phyloP scores from a whole-genome alignment of 495 filamentous ascomycete genomes.

The Lindgomyces ingoldianus region DNA sequence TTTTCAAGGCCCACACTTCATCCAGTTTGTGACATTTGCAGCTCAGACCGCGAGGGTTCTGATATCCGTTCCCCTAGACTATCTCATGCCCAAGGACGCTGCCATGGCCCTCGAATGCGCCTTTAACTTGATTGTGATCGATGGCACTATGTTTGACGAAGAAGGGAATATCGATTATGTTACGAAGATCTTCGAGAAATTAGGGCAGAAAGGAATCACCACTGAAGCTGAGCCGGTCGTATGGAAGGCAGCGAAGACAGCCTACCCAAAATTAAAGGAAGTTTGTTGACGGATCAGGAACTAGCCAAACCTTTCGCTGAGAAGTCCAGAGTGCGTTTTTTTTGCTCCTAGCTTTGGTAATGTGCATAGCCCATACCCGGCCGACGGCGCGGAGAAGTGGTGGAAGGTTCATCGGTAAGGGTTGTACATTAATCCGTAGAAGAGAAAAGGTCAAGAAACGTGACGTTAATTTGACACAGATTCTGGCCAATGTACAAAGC shows the following conservation, averaged over 20 bases:
- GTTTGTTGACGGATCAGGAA: conserved; percentile 3
- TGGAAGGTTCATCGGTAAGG: conserved; percentile 11
- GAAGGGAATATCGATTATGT: conserved; percentile 14
- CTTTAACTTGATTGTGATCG: conserved; percentile 81
- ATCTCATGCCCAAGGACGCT: conserved; percentile 60
- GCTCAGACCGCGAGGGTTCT: conserved; percentile 66
- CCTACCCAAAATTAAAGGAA: conserved; percentile 11
- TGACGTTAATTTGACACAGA: background rate
- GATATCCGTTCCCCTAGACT: conserved; percentile 73
- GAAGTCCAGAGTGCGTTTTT: conserved; percentile 14
- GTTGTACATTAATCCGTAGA: background rate
- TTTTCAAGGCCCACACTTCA: conserved; percentile 63
- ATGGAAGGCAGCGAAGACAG: conserved; percentile 17
- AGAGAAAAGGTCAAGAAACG: background rate
- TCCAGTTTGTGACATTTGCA: conserved; percentile 62
- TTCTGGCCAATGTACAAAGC: background rate
- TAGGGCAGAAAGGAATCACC: background rate
- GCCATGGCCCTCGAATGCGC: conserved; percentile 66
- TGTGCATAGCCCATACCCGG: conserved; percentile 11
- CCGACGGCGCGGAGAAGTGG: conserved; percentile 6
- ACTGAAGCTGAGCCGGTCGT: conserved; percentile 12
- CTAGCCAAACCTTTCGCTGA: background rate
- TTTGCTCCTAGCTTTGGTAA: conserved; percentile 22
- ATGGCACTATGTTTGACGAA: conserved; percentile 40
- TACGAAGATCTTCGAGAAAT: conserved; percentile 3